Base-by-base conservation (phyloP, 2,329 filamentous ascomycete species). In the Monilinia vaccinii-corymbosi region DNA sequence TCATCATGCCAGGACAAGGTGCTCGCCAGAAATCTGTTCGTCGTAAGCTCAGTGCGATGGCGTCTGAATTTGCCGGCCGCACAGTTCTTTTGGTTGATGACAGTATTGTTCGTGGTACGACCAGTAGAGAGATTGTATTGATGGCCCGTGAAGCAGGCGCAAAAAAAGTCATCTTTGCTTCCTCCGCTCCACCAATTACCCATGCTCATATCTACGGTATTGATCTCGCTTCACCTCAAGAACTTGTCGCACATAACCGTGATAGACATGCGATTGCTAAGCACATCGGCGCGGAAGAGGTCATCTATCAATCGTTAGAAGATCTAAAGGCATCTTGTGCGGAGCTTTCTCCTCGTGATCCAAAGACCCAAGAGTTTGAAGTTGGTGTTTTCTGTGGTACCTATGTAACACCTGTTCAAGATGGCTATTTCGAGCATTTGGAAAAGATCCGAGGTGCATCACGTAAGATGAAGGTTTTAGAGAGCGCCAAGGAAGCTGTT, bases 351-450 rank as follows among this genome's bases (percentile, higher is more conserved):
- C 80, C 84, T 55, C 76, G 81, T 59, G 75, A 81, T 62, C 72
- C 82, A 67, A 62, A 61, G 49, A 78, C 78, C 10, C 77, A 81
- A 64, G 78, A 86, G 59, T 97, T 97, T 66, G 93, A 97, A 71
- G 85, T 95, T 2, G 92, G 93, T 58, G 92, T 97, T 10, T 97
- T 97, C 76, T 91, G 86, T 70, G 93, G 93, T 49, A 84, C 85
- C 64, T 97, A 97, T 73, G 80, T 89, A 63, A 97, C 93, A 0
- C 84, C 84, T 0, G 88, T 97, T 1, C 82, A 87, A 1, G 81
- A 85, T 8, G 85, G 82, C 42, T 97, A 97, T 75, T 94, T 97
- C 67, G 84, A 89, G 65, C 89, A 91, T 68, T 78, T 95, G 6
- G 86, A 89, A 73, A 77, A 80, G 61, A 75, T 91, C 21, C 80